Evolutionary conservation across 2,329 filamentous ascomycete genomes (phyloP), one percentile per base, ranked within the genome.

Genomic region (Xylariaceae sp.): DNA sequence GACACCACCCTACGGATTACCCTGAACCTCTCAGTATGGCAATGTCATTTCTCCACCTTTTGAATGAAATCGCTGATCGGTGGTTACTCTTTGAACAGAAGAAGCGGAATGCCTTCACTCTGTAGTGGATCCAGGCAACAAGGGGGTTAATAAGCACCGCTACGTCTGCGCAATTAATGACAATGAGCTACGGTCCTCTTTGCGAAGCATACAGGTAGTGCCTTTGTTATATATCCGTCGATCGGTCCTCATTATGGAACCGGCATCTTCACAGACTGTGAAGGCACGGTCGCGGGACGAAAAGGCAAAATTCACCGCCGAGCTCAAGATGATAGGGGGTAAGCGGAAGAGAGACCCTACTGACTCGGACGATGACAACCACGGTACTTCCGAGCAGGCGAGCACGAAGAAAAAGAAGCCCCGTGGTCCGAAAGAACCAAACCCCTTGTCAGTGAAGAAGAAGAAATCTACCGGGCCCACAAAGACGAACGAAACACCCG

Each of bases 121-220:
- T 36, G 85, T 95, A 6, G 79, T 97, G 38, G 89, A 89, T 55
- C 78, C 86, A 9, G 92, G 92, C 59, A 69, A 66, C 35, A 78
- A 69, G 44, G 73, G 76, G 27, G 74, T 74, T 41, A 92, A 92
- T 60, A 88, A 87, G 65, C 78, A 88, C 56, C 74, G 83, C 42
- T 90, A 90, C 57, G 76, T 88, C 9, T 81, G 90, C 14, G 85
- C 85, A 7, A 83, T 76, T 46, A 85, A 90, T 61, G 81, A 83
- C 47, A 62, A 69, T 16, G 74, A 78, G 29, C 71, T 86, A 31
- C 68, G 85, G 49, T 69, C 72, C 32, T 66, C 69, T 49, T 71
- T 90, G 66, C 73, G 85, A 7, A 38, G 46, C 35, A 64, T 89
- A 14, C 72, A 76, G 16, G 85, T 84, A 14, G 82, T 87, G 34